Base-by-base conservation (phyloP, 805 yeast genomes). In the Yarrowia porcina region DNA sequence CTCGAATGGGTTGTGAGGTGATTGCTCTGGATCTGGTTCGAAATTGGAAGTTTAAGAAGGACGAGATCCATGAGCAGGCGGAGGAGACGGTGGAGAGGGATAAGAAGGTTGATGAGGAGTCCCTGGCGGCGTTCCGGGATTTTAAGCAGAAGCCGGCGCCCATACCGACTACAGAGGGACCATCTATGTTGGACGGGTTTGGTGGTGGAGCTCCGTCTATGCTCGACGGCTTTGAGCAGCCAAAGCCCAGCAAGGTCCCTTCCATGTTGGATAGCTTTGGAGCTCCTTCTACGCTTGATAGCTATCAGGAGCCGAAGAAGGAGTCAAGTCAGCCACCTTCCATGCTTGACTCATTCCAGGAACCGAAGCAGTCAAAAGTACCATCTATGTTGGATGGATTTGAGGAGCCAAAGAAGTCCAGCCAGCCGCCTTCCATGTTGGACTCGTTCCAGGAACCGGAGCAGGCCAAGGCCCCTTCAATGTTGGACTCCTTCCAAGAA, bases 1-100 rank as follows among this genome's bases (percentile, higher is more conserved):
- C 83, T 15, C 78, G 96, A 64, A 90, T 92, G 97, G 98, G 98
- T 0, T 92, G 98, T 74, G 96, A 92, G 69, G 82, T 85, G 65
- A 72, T 93, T 42, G 85, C 91, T 0, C 70, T 89, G 23, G 80
- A 83, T 59, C 72, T 91, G 49, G 76, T 87, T 1, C 78, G 77
- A 52, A 83, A 82, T 65, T 92, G 97, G 97, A 75, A 75, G 30
- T 91, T 90, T 69, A 66, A 35, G 33, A 33, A 49, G 56, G 56
- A 49, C 20, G 39, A 49, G 30, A 12, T 45, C 13, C 52, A 32
- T 28, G 25, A 44, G 18, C 10, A 20, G 20, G 39, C 41, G 17
- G 63, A 21, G 5, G 25, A 20, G 17, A 27, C 5, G 2, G 64
- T 10, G 0, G 12, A 52, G 25, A 25, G 18, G 33, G 30, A 28